Base-by-base conservation (phyloP, 352 stramenopile species). In the Peronospora destructor region DNA sequence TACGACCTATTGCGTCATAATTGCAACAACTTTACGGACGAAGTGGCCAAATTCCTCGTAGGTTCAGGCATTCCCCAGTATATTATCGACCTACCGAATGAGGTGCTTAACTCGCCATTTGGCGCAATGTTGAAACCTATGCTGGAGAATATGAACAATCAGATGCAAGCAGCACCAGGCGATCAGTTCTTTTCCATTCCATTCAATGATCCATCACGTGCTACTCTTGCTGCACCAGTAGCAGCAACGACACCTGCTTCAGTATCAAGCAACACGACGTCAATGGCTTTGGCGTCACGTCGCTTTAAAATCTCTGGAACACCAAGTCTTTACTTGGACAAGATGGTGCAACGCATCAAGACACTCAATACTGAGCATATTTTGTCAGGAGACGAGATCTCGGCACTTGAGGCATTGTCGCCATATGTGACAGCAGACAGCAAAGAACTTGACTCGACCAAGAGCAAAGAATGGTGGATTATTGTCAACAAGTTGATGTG, bases 1-100 rank as follows among this genome's bases (percentile, higher is more conserved):
- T 98, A 98, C 66, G 92, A 98, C 59, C 71, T 98, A 41, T 79
- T 98, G 35, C 61, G 72, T 42, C 71, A 96, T 56, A 98, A 98
- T 66, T 98, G 95, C 79, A 98, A 98, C 74, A 97, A 98, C 62
- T 98, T 98, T 59, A 90, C 76, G 8, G 71, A 98, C 62, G 86
- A 96, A 46, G 74, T 94, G 12, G 72, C 89, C 33, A 79, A 68
- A 36, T 96, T 98, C 49, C 61, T 94, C 12, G 64, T 98, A 9
- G 71, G 76, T 4, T 64, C 56, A 8, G 80, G 89, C 30, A 97
- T 98, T 43, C 94, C 94, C 12, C 66, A 81, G 39, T 81, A 85
- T 70, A 97, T 97, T 54, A 48, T 97, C 21, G 75, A 96, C 32
- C 64, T 97, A 10, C 91, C 91, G 1, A 73, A 87, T 32, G 75